phyloP scores from a whole-genome alignment of 768 basidiomycete species.

The Suillus variegatus region DNA sequence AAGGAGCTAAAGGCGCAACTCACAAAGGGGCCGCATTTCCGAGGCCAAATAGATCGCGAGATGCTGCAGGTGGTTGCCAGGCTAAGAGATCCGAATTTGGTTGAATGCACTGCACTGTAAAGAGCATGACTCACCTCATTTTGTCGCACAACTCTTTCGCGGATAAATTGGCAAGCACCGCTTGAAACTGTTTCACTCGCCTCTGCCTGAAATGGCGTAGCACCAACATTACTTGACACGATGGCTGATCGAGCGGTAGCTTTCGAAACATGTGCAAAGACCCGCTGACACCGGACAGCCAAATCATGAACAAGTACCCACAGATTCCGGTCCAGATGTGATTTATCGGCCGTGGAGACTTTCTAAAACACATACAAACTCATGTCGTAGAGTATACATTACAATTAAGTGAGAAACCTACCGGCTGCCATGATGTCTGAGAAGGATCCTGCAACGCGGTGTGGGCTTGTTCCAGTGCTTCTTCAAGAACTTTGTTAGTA shows the following conservation, averaged over 20 bases:
- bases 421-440: conserved; percentile 52
- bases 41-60: conserved; percentile 48
- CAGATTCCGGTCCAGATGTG: conserved; percentile 67
- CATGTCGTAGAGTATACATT: conserved; percentile 24
- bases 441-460: conserved; percentile 47
- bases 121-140: conserved; percentile 48
- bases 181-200: conserved; percentile 33
- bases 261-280: conserved; percentile 63
- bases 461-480: conserved; percentile 50
- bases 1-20: conserved; percentile 32
- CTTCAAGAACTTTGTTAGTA: conserved; percentile 28
- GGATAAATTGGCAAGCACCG: conserved; percentile 39
- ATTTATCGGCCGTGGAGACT: conserved; percentile 49
- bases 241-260: conserved; percentile 65
- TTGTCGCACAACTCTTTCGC: conserved; percentile 54
- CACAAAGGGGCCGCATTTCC: conserved; percentile 46
- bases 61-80: conserved; percentile 50
- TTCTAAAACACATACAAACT: conserved; percentile 42
- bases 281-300: conserved; percentile 55
- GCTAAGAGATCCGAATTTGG: conserved; percentile 36
- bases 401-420: conserved; percentile 39
- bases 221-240: conserved; percentile 35
- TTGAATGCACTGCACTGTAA: conserved; percentile 26
- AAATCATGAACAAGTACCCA: conserved; percentile 64
- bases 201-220: conserved; percentile 30